Base-by-base conservation (phyloP, 2,329 filamentous ascomycete genomes). In the Gnomoniopsis smithogilvyi region DNA sequence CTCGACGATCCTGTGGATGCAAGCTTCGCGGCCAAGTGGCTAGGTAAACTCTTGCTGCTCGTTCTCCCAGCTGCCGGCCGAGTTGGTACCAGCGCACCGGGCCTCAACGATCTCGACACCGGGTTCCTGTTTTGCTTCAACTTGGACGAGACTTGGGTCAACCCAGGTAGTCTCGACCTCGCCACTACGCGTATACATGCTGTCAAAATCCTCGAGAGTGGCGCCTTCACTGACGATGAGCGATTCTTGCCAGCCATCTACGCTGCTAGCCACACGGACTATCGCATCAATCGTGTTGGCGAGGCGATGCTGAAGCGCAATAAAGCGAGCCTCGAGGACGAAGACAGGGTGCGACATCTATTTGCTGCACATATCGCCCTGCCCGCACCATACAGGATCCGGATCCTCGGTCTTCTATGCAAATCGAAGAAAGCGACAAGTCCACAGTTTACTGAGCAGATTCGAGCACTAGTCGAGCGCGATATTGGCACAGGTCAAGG, bases 271-370 rank as follows among this genome's bases (percentile, higher is more conserved):
- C 93, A 93, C 72, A 78, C 87, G 1, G 95, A 97, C 64, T 91
- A 88, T 38, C 84, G 89, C 10, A 87, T 97, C 41, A 87, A 90
- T 12, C 86, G 89, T n/a, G 77, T 91, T n/a, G 94, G 91, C 0
- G 92, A 97, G 58, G 92, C 96, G 66, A 84, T 96, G 51, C 74
- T 98, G 64, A 99, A 97, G 73, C 82, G 93, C 64, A 89, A 85
- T 33, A 82, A 85, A 1, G 83, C 90, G 10, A 86, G 90, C 10
- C 76, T 97, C 26, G 94, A 98, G 70, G 82, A 91, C 62, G 67
- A 78, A 11, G 65, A 71, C 1, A 73, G 92, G 2, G 79, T 96
- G 3, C 75, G 82, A 58, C 78, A 81, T 17, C 77, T 98, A 2
- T 93, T 92, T 66, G 74, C 80, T 3, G 80, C 92, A 1, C 96